These are phyloP conservation scores for Apostasia shenzhenica DNA, from an alignment of 106 monocot genomes.

Conservation along the genomic window DNA sequence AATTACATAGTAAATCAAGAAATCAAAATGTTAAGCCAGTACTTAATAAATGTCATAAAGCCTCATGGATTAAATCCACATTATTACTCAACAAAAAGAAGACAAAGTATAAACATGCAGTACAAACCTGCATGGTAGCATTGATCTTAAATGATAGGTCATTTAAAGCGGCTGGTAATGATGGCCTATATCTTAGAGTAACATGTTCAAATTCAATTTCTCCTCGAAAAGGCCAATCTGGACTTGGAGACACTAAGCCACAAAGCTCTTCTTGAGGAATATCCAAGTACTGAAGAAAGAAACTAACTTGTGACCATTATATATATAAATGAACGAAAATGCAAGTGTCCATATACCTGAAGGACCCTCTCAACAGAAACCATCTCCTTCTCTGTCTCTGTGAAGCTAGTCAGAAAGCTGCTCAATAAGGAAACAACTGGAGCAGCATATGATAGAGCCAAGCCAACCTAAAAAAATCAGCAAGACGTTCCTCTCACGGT, in stretches of 20 bases:
- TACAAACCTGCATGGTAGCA: conserved; percentile 70
- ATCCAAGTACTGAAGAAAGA: conserved; percentile 66
- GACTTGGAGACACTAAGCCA: conserved; percentile 34
- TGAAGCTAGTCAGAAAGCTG: conserved; percentile 82
- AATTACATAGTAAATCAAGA: background rate
- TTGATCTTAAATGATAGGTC: conserved; percentile 71
- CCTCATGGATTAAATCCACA: background rate
- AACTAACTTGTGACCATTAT: background rate
- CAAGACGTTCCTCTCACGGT: background rate
- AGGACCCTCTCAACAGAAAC: conserved; percentile 90
- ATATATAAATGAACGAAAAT: background rate
- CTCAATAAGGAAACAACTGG: conserved; percentile 79
- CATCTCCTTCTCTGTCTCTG: conserved; percentile 99
- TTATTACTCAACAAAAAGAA: background rate
- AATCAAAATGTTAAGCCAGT: background rate
- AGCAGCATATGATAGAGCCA: conserved; percentile 88
- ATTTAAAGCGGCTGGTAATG: conserved; percentile 59
- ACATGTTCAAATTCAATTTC: conserved; percentile 82
- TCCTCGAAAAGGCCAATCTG: conserved; percentile 77
- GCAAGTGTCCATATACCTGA: conserved; percentile 37
- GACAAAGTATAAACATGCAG: background rate
- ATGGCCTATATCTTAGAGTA: conserved; percentile 60
- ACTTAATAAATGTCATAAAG: background rate
- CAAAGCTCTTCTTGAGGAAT: conserved; percentile 79
- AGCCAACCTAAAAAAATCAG: conserved; percentile 52